Base-by-base conservation (phyloP, 306 rosid genomes). In the Mimosa bimucronata region DNA sequence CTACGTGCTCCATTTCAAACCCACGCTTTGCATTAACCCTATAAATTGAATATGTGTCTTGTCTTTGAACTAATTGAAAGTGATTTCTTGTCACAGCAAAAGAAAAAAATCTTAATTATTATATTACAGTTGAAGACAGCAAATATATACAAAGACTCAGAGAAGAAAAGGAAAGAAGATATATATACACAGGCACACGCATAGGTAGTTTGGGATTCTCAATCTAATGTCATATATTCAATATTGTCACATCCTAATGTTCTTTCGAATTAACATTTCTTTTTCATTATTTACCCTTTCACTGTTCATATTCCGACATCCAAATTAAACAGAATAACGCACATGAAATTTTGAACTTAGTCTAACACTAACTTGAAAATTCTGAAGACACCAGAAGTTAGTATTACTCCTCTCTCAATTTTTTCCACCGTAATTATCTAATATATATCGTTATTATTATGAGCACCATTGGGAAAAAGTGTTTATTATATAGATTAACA, bases 111-210 rank as follows among this genome's bases (percentile, higher is more conserved):
- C 4, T 55, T 55, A 55, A 74, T 60, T 10, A 55, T 60, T 10
- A 55, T 60, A 78, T n/a, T 55, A 53, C 83, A 73, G 76, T 79
- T 67, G 83, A 86, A 81, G 83, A 86, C 87, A 86, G 81, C 83
- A 76, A 83, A 80, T 86, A 73, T 74, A 70, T 74, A 80, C 85
- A 86, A 74, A 78, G 85, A 70, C 83, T 77, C 75, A 81, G 45
- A 57, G 77, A 64, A 74, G 87, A 83, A 77, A 86, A 81, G 21
- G 87, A 86, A 83, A 83, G 77, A 38, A 86, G 86, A 68, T 83
- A 68, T n/a, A n/a, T 9, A 2, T 7, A 19, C 25, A 52, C 25
- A 52, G 19, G 13, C 62, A 55, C 62, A 55, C 29, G 25, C 62
- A 21, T 73, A 72, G 74, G 25, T 60, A 77, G 81, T 80, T 77